Percentiles rank a stretch among this genome's conserved stretches.
These are phyloP conservation scores for Reutealis trisperma DNA, from an alignment of 345 rosid genomes.

Conservation along the genomic window DNA sequence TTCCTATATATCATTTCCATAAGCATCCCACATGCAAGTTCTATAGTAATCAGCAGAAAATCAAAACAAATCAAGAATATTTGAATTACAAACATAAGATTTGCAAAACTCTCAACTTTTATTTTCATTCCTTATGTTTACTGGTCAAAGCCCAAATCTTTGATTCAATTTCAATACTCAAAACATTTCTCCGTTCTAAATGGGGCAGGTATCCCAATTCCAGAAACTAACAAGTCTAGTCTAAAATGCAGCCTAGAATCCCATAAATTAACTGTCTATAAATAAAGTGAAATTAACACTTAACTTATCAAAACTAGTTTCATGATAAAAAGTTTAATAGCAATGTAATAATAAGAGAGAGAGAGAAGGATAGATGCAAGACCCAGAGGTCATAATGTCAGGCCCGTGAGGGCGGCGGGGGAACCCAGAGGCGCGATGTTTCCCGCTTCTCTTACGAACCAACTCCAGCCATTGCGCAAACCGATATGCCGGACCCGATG, in stretches of 20 bases:
- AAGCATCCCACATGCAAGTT: background rate
- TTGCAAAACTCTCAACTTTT: background rate
- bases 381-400: constrained; percentile 52
- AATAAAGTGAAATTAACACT: background rate
- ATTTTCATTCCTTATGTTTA: background rate
- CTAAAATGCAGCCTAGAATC: background rate
- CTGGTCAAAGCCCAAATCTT: background rate
- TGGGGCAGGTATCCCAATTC: background rate
- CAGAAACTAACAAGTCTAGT: background rate
- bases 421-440: constrained; percentile 78
- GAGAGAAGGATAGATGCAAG: background rate
- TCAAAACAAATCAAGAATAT: background rate
- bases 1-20: background rate
- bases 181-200: background rate
- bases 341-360: background rate
- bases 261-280: background rate
- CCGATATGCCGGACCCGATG: constrained; percentile 79
- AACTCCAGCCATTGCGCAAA: constrained; percentile 95
- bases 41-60: background rate
- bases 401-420: constrained; percentile 63
- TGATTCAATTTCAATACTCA: background rate
- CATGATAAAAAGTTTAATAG: background rate
- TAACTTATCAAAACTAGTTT: background rate
- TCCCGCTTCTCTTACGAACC: constrained; percentile 92
- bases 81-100: background rate